Evolutionary conservation across 768 basidiomycete species (phyloP).

Genomic region (Postia placenta): DNA sequence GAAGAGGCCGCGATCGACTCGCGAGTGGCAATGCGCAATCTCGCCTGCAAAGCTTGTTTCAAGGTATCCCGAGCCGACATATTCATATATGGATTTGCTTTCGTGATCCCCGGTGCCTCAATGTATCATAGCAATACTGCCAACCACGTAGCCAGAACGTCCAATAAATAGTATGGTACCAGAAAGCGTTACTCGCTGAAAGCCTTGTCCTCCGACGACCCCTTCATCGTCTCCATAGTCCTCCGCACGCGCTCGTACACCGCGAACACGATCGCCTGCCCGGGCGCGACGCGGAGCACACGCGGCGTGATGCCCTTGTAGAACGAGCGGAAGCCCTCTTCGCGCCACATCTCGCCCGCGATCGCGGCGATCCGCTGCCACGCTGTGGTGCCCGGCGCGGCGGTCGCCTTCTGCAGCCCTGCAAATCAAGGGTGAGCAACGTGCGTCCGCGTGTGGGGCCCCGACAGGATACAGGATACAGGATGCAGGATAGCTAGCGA

Average conservation of each 20-base stretch:
- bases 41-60: too few relatives aligned
- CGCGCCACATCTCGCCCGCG: constrained; percentile 87
- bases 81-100: too few relatives aligned
- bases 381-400: constrained; percentile 67
- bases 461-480: too few relatives aligned
- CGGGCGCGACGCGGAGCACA: constrained; percentile 93
- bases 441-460: too few relatives aligned
- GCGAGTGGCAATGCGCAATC: too few relatives aligned
- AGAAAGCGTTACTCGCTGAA: constrained; percentile 63
- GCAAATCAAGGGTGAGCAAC: constrained; percentile 7
- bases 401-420: constrained; percentile 84
- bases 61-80: too few relatives aligned
- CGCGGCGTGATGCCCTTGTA: constrained; percentile 99
- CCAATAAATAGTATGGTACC: too few relatives aligned
- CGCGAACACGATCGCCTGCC: constrained; percentile 95
- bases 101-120: too few relatives aligned
- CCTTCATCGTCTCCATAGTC: constrained; percentile 63
- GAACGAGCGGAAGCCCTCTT: constrained; percentile 85
- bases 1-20: too few relatives aligned
- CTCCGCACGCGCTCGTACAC: constrained; percentile 88
- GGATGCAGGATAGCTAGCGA: constrained; percentile 3
- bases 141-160: too few relatives aligned
- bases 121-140: too few relatives aligned
- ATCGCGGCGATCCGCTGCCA: constrained; percentile 76
- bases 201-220: constrained; percentile 50